Evolutionary conservation across 257 asterid genomes (phyloP), one percentile per base, ranked within the genome.

Genomic region (Capsicum baccatum): DNA sequence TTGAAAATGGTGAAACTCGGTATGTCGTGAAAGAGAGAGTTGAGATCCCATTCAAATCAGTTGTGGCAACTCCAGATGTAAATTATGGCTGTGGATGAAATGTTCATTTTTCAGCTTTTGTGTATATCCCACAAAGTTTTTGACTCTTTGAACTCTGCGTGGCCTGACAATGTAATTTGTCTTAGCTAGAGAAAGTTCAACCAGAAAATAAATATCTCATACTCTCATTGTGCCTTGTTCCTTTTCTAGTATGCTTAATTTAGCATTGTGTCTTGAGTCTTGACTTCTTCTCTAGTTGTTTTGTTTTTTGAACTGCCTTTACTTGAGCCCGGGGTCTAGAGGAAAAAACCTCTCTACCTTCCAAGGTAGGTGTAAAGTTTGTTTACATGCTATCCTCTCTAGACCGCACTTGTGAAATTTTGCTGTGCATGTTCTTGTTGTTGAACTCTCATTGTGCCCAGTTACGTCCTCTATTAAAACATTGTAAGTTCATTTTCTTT

Each of bases 21-120:
- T 92, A 98, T 54, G 85, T 94, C 8, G 99, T 94, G 86, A 96
- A 95, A 71, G 98, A 93, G 92, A 90, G 99, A 86, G 96, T 96
- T n/a, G 97, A 92, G 84, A 86, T 96, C 21, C 99, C 99, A 2
- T 94, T 96, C 52, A 94, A 89, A 62, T 91, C 98, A 0, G 91
- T 79, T 82, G 93, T 93, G 83, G 91, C 88, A 57, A 67, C 89
- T 15, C 97, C 99, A 12, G 97, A 97, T 91, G 97, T 97, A 85
- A 93, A 91, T 37, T 95, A 92, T 81, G 99, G 99, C 6, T 95
- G 94, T 86, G 99, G 98, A 33, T 97, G 92, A 96, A 66, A 82
- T 6, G 59, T 47, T 81, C 78, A 9, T 47, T 81, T 79, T 19
- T 66, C 44, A 6, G 60, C 8, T 11, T 66, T 44, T 14, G 19